Conservation (phyloP, 2,329 filamentous ascomycete species). For the Emmonsia crescens region DNA sequence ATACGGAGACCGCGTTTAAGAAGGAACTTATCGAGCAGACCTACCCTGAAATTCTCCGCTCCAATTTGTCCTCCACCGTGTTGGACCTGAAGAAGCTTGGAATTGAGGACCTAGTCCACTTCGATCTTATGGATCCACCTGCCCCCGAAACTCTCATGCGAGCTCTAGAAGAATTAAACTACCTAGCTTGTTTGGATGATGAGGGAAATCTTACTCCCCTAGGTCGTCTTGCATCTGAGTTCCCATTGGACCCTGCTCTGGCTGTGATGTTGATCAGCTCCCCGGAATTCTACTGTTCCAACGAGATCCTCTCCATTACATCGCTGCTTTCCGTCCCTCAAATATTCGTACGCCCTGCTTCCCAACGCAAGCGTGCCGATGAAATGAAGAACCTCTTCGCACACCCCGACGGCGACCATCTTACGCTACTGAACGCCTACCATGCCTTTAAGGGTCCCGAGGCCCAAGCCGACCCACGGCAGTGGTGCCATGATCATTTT, state of each 20-base stretch:
- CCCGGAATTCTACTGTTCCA: slow-evolving; percentile 96
- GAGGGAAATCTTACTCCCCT: slow-evolving; percentile 85
- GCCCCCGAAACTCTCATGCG: slow-evolving; percentile 98
- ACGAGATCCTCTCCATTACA: slow-evolving; percentile 93
- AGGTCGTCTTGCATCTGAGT: slow-evolving; percentile 81
- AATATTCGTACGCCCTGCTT: slow-evolving; percentile 79
- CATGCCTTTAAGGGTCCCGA: slow-evolving; percentile 82
- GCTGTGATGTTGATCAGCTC: slow-evolving; percentile 98
- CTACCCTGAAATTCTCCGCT: slow-evolving; percentile 88
- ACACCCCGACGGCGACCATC: slow-evolving; percentile 85
- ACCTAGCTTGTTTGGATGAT: slow-evolving; percentile 89
- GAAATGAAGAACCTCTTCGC: slow-evolving; percentile 95
- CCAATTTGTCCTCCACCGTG: slow-evolving; percentile 89
- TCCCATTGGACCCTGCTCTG: slow-evolving; percentile 84
- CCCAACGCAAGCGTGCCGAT: slow-evolving; percentile 79
- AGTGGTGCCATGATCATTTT: slow-evolving; percentile 97
- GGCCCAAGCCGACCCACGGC: slow-evolving; percentile 62
- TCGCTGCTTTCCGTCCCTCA: slow-evolving; percentile 89
- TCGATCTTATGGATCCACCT: slow-evolving; percentile 96
- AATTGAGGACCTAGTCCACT: slow-evolving; percentile 90
- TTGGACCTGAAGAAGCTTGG: slow-evolving; percentile 96
- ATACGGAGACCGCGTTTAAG: slow-evolving; percentile 93
- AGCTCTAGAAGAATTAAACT: slow-evolving; percentile 93
- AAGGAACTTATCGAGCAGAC: slow-evolving; percentile 97
- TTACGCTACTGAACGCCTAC: slow-evolving; percentile 94